Base-by-base conservation (phyloP, 2,329 filamentous ascomycete species). In the Ascochyta rabiei region DNA sequence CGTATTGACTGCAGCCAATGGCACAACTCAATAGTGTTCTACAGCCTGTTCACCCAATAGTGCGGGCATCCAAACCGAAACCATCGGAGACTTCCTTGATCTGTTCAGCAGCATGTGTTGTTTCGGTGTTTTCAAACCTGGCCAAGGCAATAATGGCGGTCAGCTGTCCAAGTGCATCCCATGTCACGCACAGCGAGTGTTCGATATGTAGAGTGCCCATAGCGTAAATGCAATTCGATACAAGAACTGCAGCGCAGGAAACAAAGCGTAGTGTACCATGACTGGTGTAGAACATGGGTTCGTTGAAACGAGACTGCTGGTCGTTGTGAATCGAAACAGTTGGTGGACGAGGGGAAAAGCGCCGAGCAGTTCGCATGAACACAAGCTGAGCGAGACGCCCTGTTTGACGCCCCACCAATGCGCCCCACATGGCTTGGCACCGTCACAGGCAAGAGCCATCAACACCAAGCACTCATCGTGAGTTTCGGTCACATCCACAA, bases 381-480 rank as follows among this genome's bases (percentile, higher is more conserved):
- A 48, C 9, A 40, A 46, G 10, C 21, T 46, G 52, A 45, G 47
- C 53, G 53, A 56, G 51, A 59, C 50, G 48, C 56, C 33, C 47
- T 44, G 3, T 16, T 21, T 5, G 26, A 3, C 39, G 53, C 53
- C 53, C 53, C 53, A 51, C 53, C 53, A 31, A 21, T 23, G 3
- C 10, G 35, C 47, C 48, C 53, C 47, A 51, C 43, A 23, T 23
- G 43, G 31, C 53, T 56, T 51, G 53, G 53, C 53, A 38, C 44
- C 53, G 53, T 56, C 53, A 56, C 56, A 39, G 44, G 34, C 31
- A 48, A 47, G 55, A 21, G 16, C 45, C 30, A 31, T 71, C 69
- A 73, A 70, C 70, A 72, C 70, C 70, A 70, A 58, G 59, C 64
- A 64, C 53, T 56, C 61, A 67, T 68, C 64, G 66, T 61, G 63